These are phyloP conservation scores for Whalleya microplaca DNA, from an alignment of 2,329 filamentous ascomycete species.

Conservation along the genomic window DNA sequence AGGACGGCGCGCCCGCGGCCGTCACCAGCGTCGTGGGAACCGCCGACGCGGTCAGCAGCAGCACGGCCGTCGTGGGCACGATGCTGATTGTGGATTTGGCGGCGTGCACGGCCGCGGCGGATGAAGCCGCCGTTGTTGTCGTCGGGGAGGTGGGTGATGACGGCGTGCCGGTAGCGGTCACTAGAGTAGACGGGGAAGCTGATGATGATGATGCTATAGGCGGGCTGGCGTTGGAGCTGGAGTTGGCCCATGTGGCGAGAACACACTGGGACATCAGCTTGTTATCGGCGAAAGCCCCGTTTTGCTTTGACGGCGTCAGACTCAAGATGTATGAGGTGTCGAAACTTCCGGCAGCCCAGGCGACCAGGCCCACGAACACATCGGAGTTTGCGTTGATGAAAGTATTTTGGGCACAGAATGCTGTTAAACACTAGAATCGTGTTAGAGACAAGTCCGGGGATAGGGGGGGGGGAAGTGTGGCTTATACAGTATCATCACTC, in stretches of 20 bases:
- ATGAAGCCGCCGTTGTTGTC: not conserved
- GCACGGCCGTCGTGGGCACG: not conserved
- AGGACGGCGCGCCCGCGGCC: too few relatives aligned
- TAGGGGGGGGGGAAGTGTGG: not conserved
- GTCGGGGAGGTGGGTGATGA: not conserved
- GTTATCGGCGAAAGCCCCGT: conserved; percentile 41
- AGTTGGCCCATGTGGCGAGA: conserved; percentile 40
- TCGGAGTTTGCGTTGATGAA: conserved; percentile 52
- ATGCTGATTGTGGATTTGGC: not conserved
- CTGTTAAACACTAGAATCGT: conserved; percentile 42
- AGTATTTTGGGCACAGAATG: conserved; percentile 51
- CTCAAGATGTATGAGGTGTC: conserved; percentile 46
- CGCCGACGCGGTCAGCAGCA: not conserved
- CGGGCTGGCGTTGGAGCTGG: conserved; percentile 11
- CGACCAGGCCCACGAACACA: conserved; percentile 51
- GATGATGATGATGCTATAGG: conserved; percentile 9
- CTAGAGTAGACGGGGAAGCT: conserved; percentile 14
- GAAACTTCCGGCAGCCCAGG: conserved; percentile 52
- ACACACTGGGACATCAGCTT: conserved; percentile 49
- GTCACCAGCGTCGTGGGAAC: not conserved
- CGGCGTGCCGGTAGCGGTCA: conserved; percentile 22
- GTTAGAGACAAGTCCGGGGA: not conserved
- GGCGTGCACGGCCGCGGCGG: not conserved
- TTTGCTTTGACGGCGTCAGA: conserved; percentile 44
- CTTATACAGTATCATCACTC: conserved; percentile 44